Percentiles rank a stretch among this genome's conserved stretches.
phyloP scores from a whole-genome alignment of 176 grass and related monocot genomes.

The Bromus sterilis region DNA sequence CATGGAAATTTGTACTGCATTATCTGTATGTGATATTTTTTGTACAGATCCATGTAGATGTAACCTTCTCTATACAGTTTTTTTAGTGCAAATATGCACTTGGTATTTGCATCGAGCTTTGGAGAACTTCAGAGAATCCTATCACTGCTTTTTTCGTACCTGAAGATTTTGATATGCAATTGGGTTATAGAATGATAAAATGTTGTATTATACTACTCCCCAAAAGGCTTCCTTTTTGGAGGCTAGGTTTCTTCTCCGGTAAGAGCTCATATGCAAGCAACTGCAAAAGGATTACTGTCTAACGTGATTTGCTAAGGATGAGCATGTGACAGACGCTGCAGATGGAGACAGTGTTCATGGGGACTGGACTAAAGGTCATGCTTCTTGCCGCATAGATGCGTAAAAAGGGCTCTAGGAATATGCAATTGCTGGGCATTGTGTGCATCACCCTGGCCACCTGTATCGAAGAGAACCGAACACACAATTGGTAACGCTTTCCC shows the following conservation, averaged over 20 bases:
- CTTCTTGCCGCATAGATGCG: slow-evolving; percentile 57
- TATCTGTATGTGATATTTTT: background rate
- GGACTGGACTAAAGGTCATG: slow-evolving; percentile 57
- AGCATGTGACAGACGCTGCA: slow-evolving; percentile 47
- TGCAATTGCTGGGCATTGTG: slow-evolving; percentile 62
- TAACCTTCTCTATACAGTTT: background rate
- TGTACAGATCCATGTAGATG: background rate
- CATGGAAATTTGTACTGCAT: background rate
- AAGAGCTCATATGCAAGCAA: background rate
- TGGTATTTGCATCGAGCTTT: background rate
- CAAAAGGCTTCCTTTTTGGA: background rate
- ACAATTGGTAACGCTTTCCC: slow-evolving; percentile 41
- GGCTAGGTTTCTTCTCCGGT: background rate
- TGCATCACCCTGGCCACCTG: slow-evolving; percentile 76
- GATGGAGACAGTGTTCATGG: slow-evolving; percentile 60
- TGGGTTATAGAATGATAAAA: background rate
- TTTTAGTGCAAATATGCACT: background rate
- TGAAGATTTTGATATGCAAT: background rate
- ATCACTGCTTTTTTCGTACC: background rate
- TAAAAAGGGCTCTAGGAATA: slow-evolving; percentile 34
- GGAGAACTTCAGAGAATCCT: background rate
- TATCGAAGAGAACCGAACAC: slow-evolving; percentile 80
- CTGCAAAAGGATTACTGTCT: background rate
- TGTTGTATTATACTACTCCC: background rate
- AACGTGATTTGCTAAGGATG: slow-evolving; percentile 9